phyloP scores from a whole-genome alignment of 1,284 basidiomycete genomes.

The Xanthoconium separans region DNA sequence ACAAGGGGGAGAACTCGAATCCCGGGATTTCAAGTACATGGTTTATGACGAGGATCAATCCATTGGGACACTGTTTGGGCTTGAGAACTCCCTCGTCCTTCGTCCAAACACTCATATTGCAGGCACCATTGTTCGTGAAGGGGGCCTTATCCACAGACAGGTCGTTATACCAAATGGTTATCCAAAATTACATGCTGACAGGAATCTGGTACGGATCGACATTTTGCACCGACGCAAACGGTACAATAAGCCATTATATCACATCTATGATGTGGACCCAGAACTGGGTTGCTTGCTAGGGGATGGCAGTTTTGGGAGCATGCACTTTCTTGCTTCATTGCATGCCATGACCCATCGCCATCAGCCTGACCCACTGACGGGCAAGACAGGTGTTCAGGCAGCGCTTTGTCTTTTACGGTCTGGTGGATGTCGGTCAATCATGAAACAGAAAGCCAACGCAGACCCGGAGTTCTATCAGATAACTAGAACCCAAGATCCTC shows the following conservation, averaged over 20 bases:
- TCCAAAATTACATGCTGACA: accelerated
- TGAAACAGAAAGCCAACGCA: conserved; percentile 27
- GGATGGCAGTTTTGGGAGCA: conserved; percentile 29
- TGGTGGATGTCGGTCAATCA: conserved; percentile 36
- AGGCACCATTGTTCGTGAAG: neutral
- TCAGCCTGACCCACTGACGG: conserved; percentile 43
- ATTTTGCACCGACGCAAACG: accelerated
- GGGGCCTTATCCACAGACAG: conserved; percentile 16
- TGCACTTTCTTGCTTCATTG: conserved; percentile 38
- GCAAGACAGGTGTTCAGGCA: conserved; percentile 43
- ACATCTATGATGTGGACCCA: conserved; percentile 34
- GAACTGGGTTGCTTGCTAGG: conserved; percentile 39
- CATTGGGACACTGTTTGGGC: conserved; percentile 12
- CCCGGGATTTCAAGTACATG: neutral
- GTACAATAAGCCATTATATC: no score
- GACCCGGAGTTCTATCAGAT: no score
- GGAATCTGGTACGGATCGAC: neutral
- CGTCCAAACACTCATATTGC: conserved; percentile 12
- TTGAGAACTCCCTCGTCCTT: conserved; percentile 41
- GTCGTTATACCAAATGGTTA: conserved; percentile 40
- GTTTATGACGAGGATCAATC: neutral
- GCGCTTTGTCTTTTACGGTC: conserved; percentile 30
- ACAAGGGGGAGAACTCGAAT: neutral
- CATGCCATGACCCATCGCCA: conserved; percentile 40
- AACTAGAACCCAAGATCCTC: neutral